A percentile compares a stretch with the other conserved stretches of the same genome.
These are phyloP conservation scores for Tilletia indica DNA, from an alignment of 1,284 basidiomycete species.

Conservation along the genomic window DNA sequence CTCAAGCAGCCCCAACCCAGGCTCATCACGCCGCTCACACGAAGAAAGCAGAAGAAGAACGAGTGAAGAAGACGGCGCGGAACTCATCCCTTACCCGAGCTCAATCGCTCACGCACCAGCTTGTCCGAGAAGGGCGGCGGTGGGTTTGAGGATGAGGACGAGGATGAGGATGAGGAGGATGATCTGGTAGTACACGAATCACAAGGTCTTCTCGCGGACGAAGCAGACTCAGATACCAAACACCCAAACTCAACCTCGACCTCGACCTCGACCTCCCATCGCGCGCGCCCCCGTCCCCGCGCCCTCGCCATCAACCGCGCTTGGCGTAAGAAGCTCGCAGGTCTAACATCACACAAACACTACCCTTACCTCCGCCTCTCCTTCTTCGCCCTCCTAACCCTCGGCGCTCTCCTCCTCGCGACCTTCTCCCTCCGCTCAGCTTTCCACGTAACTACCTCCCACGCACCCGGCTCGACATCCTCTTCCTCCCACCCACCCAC, in stretches of 20 bases:
- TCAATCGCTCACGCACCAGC: neutral
- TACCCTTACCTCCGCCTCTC: conserved; percentile 14
- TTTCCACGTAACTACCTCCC: conserved; percentile 17
- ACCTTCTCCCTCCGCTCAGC: conserved; percentile 17
- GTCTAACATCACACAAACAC: conserved; percentile 16
- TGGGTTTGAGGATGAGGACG: neutral
- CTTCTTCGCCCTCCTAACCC: conserved; percentile 19
- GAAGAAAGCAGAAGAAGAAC: neutral
- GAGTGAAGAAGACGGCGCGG: neutral
- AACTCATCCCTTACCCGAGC: conserved; percentile 6
- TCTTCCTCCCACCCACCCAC: conserved; percentile 6
- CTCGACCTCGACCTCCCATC: neutral
- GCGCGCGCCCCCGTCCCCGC: neutral
- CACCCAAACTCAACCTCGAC: neutral
- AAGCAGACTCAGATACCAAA: neutral
- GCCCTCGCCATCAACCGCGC: conserved; percentile 14
- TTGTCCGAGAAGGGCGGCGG: neutral
- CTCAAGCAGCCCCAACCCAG: too few relatives aligned
- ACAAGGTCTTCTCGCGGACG: conserved; percentile 8
- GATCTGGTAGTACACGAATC: conserved; percentile 16
- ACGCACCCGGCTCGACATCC: conserved; percentile 21
- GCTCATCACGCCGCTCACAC: too few relatives aligned
- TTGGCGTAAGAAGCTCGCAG: neutral
- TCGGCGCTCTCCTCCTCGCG: conserved; percentile 17
- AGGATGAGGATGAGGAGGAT: conserved; percentile 12